A percentile compares a stretch with the other conserved stretches of the same genome.
Evolutionary conservation across 2,329 filamentous ascomycete species (phyloP).

Genomic region (Aspergillus flavus): DNA sequence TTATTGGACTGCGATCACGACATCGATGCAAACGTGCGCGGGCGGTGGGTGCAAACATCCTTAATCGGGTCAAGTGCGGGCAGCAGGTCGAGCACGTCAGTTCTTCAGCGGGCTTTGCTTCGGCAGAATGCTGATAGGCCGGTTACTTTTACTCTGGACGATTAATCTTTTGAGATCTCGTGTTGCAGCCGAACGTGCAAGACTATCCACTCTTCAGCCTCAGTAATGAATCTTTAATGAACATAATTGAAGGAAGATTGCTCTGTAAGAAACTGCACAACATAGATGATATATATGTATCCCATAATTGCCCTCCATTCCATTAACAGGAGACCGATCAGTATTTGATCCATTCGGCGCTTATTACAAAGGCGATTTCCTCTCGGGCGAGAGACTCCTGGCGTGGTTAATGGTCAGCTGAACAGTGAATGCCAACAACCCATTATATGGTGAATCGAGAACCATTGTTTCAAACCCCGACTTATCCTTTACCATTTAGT

Average conservation of each 20-base stretch:
- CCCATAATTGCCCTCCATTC: not conserved
- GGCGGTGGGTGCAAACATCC: conserved; percentile 33
- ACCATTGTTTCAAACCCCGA: not conserved
- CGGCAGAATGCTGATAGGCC: conserved; percentile 4
- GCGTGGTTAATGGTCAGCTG: not conserved
- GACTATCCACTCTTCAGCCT: not conserved
- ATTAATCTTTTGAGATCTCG: not conserved
- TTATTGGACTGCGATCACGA: conserved; percentile 50
- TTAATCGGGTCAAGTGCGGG: conserved; percentile 28
- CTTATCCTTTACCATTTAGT: not conserved
- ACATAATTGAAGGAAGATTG: not conserved
- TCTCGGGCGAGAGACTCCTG: conserved; percentile 12
- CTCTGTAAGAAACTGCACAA: not conserved
- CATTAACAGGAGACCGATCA: not conserved
- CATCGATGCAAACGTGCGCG: conserved; percentile 43
- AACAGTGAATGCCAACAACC: not conserved
- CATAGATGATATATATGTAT: not conserved
- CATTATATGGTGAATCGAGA: not conserved
- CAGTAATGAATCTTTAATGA: not conserved
- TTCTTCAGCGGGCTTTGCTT: conserved; percentile 27
- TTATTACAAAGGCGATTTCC: not conserved
- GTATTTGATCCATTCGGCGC: not conserved
- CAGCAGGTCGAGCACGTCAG: conserved; percentile 34
- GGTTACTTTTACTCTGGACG: not conserved
- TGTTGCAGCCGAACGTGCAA: not conserved